Conservation (phyloP, 1,284 basidiomycete species). For the Austroboletus novae-zelandiae region DNA sequence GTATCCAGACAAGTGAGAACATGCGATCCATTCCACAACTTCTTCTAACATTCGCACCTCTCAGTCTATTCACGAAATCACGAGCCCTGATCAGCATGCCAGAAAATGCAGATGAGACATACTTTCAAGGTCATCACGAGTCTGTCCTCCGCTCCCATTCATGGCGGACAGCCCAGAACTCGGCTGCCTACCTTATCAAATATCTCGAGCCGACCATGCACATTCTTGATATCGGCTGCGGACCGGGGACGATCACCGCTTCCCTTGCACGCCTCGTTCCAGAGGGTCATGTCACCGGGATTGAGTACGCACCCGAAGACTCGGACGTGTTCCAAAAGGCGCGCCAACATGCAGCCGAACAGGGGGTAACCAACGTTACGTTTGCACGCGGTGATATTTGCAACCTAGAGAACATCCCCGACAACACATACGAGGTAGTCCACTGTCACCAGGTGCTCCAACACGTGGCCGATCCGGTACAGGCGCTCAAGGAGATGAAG, state of each 20-base stretch:
- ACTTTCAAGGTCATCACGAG: slow-evolving; percentile 36
- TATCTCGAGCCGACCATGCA: slow-evolving; percentile 38
- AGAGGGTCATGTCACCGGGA: slow-evolving; percentile 39
- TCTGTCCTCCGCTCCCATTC: slow-evolving; percentile 41
- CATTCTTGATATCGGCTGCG: slow-evolving; percentile 47
- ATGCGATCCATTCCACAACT: too few relatives aligned
- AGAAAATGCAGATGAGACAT: neutral
- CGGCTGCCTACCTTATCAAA: slow-evolving; percentile 41
- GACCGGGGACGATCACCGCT: slow-evolving; percentile 44
- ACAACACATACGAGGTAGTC: slow-evolving; percentile 37
- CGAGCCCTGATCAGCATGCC: too few relatives aligned
- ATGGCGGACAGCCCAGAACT: slow-evolving; percentile 43
- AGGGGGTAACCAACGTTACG: slow-evolving; percentile 29
- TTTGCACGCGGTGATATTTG: slow-evolving; percentile 35
- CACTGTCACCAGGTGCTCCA: slow-evolving; percentile 46
- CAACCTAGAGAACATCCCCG: slow-evolving; percentile 23
- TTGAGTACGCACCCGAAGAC: slow-evolving; percentile 31
- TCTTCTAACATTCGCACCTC: too few relatives aligned
- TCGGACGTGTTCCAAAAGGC: slow-evolving; percentile 26
- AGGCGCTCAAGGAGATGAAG: slow-evolving; percentile 39
- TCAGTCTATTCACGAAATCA: too few relatives aligned
- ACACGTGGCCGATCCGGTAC: slow-evolving; percentile 37
- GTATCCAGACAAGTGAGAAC: too few relatives aligned
- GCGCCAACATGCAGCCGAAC: slow-evolving; percentile 24
- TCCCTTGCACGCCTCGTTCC: slow-evolving; percentile 41